Evolutionary conservation across 495 filamentous ascomycete genomes (phyloP).

Genomic region (Geopyxis carbonaria): DNA sequence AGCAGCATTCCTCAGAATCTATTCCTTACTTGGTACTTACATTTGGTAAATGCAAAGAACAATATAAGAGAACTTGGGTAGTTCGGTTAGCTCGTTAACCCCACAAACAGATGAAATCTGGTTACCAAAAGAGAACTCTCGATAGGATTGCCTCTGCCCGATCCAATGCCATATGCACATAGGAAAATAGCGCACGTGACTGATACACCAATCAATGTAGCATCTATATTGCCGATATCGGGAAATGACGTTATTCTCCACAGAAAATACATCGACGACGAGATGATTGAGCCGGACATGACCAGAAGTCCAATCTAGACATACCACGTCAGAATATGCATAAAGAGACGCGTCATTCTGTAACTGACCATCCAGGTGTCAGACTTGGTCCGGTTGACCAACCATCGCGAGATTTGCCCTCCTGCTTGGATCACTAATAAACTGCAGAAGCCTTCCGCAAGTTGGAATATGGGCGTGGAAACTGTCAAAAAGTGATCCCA

Average conservation of each 20-base stretch:
- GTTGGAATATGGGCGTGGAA: conserved; percentile 88
- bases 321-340: conserved; percentile 3
- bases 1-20: not conserved
- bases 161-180: conserved; percentile 85
- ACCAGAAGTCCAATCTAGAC: conserved; percentile 70
- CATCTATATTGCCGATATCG: conserved; percentile 82
- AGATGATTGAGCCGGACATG: conserved; percentile 75
- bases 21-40: not conserved
- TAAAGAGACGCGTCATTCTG: conserved; percentile 15
- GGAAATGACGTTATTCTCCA: conserved; percentile 90
- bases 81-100: not conserved
- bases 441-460: conserved; percentile 91
- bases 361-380: conserved; percentile 97
- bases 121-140: conserved; percentile 66
- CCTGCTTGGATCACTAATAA: conserved; percentile 86
- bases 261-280: conserved; percentile 86
- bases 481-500: conserved; percentile 85
- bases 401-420: conserved; percentile 87
- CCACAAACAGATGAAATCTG: conserved; percentile 4
- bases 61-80: conserved; percentile 62
- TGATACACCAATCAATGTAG: conserved; percentile 76
- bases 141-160: conserved; percentile 84
- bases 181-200: conserved; percentile 84
- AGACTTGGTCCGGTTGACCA: conserved; percentile 76
- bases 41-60: conserved; percentile 97